Evolutionary conservation across 192 early-diverging fungal genomes (phyloP).

Genomic region (Entomortierella chlamydospora): DNA sequence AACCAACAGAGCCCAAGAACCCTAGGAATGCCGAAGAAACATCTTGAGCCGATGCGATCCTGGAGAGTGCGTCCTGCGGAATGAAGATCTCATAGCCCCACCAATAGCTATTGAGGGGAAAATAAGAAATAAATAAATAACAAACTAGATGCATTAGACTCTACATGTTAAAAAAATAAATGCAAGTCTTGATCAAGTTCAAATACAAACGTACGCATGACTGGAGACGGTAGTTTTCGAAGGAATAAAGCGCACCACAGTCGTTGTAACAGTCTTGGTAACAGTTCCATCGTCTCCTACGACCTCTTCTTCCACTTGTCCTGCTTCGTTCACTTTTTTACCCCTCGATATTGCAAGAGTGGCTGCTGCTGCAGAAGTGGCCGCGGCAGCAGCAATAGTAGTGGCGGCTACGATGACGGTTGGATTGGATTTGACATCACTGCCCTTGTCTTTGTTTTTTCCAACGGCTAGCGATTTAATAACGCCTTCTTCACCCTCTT

Average conservation of each 20-base stretch:
- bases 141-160: too few relatives aligned
- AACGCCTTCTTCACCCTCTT: background rate
- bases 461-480: background rate
- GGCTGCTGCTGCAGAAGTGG: conserved; percentile 38
- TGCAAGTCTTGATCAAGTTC: too few relatives aligned
- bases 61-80: conserved; percentile 48
- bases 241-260: conserved; percentile 26
- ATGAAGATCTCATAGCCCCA: conserved; percentile 62
- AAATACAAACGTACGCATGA: conserved; percentile 26
- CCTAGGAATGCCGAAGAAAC: conserved; percentile 52
- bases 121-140: too few relatives aligned
- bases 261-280: conserved; percentile 13
- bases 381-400: conserved; percentile 43
- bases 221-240: conserved; percentile 44
- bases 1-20: conserved; percentile 52
- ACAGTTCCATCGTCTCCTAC: background rate
- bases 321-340: background rate
- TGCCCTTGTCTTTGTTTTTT: background rate
- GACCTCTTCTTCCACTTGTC: background rate
- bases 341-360: conserved; percentile 24
- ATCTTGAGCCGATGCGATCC: conserved; percentile 55
- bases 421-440: conserved; percentile 1
- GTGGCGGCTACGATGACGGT: conserved; percentile 35
- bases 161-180: too few relatives aligned
- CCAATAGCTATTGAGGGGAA: conserved; percentile 36